Base-by-base conservation (phyloP, 1,284 basidiomycete genomes). In the Cutaneotrichosporon cavernicola region DNA sequence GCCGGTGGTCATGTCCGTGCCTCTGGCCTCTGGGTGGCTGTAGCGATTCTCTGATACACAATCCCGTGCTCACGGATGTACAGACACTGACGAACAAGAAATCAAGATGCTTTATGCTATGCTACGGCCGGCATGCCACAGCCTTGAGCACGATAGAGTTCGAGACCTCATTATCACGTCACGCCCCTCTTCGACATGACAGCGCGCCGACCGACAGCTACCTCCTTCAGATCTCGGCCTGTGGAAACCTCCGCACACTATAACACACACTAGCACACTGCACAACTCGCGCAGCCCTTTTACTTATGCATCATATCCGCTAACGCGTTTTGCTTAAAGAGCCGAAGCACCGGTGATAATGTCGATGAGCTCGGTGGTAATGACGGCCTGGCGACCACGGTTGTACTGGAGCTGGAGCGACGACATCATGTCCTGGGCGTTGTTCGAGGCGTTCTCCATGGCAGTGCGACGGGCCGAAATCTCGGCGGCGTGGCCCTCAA, bases 391-490 rank as follows among this genome's bases (percentile, higher is more conserved):
- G 81, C 96, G 93, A 86, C 94, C 95, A 87, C 96, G 91, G 84
- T 98, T 98, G 88, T 96, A 96, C 82, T 95, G 86, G 88, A 96
- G 91, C 80, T 90, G 90, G 65, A 97, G 85, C 60, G 85, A 83
- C 70, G 82, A 82, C 75, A 95, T 95, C 92, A 96, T 95, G 81
- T 94, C 92, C 60, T 84, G 85, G 64, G 96, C 97, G 83, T 99
- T 99, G 80, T 95, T 99, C 71, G 95, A 96, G 60, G 96, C 97
- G 79, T 96, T 99, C 88, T 99, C 96, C 96, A 99, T 99, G 78
- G 97, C 96, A 75, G 97, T 98, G 73, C 96, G 90, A 82, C 93
- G 86, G 58, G 74, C 76, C 61, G 70, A 74, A 59, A 75, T 91
- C 83, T 99, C 96, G 73, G 94, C 92, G 66, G 97, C 96, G 81